Percentiles rank a stretch among this genome's conserved stretches.
These are phyloP conservation scores for Rubus parviflorus DNA, from an alignment of 306 rosid species.

Conservation along the genomic window DNA sequence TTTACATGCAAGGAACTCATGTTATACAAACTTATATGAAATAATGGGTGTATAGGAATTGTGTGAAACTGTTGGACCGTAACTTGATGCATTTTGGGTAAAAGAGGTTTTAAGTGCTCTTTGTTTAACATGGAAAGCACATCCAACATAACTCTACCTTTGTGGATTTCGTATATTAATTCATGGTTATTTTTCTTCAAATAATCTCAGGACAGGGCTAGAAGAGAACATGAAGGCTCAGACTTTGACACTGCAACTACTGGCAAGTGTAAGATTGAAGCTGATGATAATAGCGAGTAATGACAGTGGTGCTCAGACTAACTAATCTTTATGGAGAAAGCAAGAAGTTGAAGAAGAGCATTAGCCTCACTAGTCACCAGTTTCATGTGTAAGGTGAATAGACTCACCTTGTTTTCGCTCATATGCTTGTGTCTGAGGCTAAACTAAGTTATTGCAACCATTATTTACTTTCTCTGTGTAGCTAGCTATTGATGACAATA, in stretches of 20 bases:
- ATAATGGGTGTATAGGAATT: neutral
- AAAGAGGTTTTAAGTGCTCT: neutral
- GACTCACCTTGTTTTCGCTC: neutral
- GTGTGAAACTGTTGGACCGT: neutral
- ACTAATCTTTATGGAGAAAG: conserved; percentile 37
- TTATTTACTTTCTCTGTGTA: conserved; percentile 19
- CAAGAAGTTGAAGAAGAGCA: conserved; percentile 38
- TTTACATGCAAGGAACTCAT: neutral
- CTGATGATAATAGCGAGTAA: conserved; percentile 46
- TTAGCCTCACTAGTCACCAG: neutral
- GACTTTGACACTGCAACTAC: neutral
- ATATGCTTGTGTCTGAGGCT: neutral
- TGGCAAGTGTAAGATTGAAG: conserved; percentile 28
- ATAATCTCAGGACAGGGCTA: neutral
- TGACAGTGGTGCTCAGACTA: conserved; percentile 51
- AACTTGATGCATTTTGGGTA: neutral
- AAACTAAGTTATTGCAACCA: neutral
- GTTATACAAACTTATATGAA: neutral
- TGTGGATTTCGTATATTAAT: neutral
- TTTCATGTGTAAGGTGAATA: neutral
- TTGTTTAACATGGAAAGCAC: neutral
- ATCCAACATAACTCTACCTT: neutral
- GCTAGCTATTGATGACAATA: conserved; percentile 12
- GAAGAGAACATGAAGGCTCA: conserved; percentile 11
- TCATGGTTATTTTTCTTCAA: neutral